phyloP scores from a whole-genome alignment of 805 yeast species.

The Teunomyces cretensis region DNA sequence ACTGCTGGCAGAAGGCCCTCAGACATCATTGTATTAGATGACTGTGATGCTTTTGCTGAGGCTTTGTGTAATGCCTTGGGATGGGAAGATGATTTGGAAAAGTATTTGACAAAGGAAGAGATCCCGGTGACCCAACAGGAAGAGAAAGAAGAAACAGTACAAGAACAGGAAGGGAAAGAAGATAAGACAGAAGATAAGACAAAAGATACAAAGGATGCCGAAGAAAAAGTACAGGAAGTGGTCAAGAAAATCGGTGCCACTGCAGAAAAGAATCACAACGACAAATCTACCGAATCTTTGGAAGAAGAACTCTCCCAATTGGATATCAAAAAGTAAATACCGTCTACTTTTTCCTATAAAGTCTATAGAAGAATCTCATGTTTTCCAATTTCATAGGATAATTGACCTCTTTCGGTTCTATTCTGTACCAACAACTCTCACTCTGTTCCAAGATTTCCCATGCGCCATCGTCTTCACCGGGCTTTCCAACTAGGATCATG shows the following conservation, averaged over 20 bases:
- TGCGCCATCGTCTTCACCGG: slow-evolving; percentile 41
- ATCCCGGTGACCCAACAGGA: slow-evolving; percentile 1
- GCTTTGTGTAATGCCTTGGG: slow-evolving; percentile 55
- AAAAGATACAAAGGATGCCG: no score
- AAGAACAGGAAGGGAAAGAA: not conserved
- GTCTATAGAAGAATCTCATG: slow-evolving; percentile 81
- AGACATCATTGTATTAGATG: slow-evolving; percentile 62
- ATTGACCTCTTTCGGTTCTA: slow-evolving; percentile 45
- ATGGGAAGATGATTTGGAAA: slow-evolving; percentile 59
- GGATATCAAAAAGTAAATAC: not conserved
- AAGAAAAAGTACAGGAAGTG: slow-evolving; percentile 4
- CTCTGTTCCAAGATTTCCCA: slow-evolving; percentile 68
- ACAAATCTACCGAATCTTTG: not conserved
- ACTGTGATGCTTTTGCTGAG: slow-evolving; percentile 66
- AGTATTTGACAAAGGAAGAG: slow-evolving; percentile 29
- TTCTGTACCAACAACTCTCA: slow-evolving; percentile 83
- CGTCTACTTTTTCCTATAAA: slow-evolving; percentile 55
- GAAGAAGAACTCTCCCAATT: slow-evolving; percentile 8
- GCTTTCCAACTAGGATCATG: slow-evolving; percentile 60
- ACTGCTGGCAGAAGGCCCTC: slow-evolving; percentile 43
- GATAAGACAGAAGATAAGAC: slow-evolving; percentile 6
- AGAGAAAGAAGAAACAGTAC: not conserved
- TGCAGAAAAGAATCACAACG: not conserved
- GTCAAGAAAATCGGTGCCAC: slow-evolving; percentile 9
- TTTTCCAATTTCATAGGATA: slow-evolving; percentile 75